These are phyloP conservation scores for Eustoma russellianum DNA, from an alignment of 257 asterid genomes.

Conservation along the genomic window DNA sequence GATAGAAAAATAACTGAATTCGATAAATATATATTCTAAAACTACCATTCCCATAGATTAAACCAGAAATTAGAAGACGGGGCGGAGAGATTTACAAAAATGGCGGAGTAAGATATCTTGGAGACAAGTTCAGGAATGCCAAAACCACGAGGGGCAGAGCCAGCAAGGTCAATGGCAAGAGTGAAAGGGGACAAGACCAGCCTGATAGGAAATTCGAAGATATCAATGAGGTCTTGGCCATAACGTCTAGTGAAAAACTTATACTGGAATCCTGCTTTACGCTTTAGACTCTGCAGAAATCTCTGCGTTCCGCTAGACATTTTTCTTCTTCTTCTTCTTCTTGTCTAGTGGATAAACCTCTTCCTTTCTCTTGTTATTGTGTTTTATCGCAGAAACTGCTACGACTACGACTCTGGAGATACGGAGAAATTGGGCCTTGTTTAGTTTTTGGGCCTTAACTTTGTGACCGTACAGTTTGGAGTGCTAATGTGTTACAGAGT, in stretches of 20 bases:
- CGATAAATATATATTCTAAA: not conserved
- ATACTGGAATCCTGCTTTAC: conserved; percentile 43
- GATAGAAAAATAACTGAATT: not conserved
- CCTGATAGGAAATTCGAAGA: conserved; percentile 70
- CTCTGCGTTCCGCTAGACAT: conserved; percentile 48
- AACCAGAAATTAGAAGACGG: not conserved
- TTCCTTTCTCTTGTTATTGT: too few relatives aligned
- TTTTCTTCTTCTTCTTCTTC: conserved; percentile 2
- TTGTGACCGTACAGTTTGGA: too few relatives aligned
- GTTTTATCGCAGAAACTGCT: too few relatives aligned
- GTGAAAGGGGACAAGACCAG: conserved; percentile 76
- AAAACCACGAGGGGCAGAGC: conserved; percentile 99
- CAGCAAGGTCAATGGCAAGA: conserved; percentile 79
- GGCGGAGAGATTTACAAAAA: conserved; percentile 46
- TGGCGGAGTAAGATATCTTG: conserved; percentile 77
- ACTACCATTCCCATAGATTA: too few relatives aligned
- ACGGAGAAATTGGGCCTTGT: too few relatives aligned
- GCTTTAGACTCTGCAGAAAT: conserved; percentile 30
- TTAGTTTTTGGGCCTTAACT: too few relatives aligned
- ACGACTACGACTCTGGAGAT: too few relatives aligned
- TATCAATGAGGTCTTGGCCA: conserved; percentile 59
- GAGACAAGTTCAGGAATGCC: conserved; percentile 89
- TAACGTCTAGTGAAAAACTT: conserved; percentile 45
- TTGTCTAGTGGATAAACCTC: not conserved
- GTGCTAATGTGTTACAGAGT: too few relatives aligned